Conservation (phyloP, 768 basidiomycete species). For the Xerocomellus amylosporus region DNA sequence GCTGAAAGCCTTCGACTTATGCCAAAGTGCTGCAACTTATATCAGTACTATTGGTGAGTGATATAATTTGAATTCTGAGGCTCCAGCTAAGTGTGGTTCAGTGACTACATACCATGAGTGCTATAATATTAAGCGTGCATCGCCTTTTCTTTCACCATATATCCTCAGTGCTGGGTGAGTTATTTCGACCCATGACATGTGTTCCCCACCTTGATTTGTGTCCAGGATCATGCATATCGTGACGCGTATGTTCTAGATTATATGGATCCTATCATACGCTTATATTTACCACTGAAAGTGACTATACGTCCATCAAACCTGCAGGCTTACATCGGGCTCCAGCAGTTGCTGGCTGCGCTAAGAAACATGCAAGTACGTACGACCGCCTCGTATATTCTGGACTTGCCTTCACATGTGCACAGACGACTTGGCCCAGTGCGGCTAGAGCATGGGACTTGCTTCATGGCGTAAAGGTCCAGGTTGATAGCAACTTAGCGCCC, state of each 20-base stretch:
- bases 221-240: slow-evolving; percentile 76
- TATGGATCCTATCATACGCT: neutral
- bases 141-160: slow-evolving; percentile 68
- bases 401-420: slow-evolving; percentile 13
- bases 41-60: slow-evolving; percentile 62
- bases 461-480: slow-evolving; percentile 60
- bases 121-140: slow-evolving; percentile 56
- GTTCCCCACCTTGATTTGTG: neutral
- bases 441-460: slow-evolving; percentile 63
- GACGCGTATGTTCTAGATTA: slow-evolving; percentile 48
- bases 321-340: slow-evolving; percentile 64
- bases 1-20: slow-evolving; percentile 69
- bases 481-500: slow-evolving; percentile 38
- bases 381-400: neutral
- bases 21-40: slow-evolving; percentile 70
- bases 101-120: slow-evolving; percentile 59
- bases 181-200: neutral
- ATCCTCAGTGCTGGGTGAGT: slow-evolving; percentile 70
- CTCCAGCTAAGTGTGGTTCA: slow-evolving; percentile 11
- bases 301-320: slow-evolving; percentile 67
- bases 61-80: neutral
- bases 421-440: slow-evolving; percentile 74
- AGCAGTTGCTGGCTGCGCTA: slow-evolving; percentile 59
- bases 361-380: slow-evolving; percentile 63
- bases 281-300: slow-evolving; percentile 43